Evolutionary conservation across 2,329 filamentous ascomycete species (phyloP).

Genomic region (Triangularia verruculosa): DNA sequence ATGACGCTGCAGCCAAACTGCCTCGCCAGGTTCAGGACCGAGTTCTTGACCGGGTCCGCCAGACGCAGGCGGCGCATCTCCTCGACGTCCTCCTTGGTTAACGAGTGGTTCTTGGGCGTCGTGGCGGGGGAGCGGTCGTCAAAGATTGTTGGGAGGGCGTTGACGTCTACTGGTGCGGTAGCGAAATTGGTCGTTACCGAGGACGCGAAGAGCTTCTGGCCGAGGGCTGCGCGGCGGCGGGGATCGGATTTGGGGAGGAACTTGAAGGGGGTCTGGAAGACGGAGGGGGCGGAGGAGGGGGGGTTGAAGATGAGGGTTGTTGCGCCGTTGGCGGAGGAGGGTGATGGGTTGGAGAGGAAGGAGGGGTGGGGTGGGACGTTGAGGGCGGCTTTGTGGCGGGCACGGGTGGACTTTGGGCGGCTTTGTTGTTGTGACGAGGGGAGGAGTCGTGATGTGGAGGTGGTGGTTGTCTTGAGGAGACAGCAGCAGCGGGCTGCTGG

Average conservation of each 20-base stretch:
- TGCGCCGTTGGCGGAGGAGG: conserved; percentile 33
- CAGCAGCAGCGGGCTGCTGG: conserved; percentile 24
- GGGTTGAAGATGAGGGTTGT: conserved; percentile 46
- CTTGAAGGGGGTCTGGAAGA: conserved; percentile 63
- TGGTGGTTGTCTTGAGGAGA: conserved; percentile 17
- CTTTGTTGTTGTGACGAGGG: conserved; percentile 32
- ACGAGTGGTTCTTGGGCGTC: conserved; percentile 42
- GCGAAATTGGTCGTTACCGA: conserved; percentile 26
- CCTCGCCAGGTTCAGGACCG: conserved; percentile 48
- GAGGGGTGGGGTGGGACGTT: conserved; percentile 60
- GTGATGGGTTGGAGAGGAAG: conserved; percentile 44
- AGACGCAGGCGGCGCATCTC: conserved; percentile 57
- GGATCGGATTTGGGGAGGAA: conserved; percentile 60
- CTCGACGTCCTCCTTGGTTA: conserved; percentile 53
- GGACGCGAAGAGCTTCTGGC: conserved; percentile 40
- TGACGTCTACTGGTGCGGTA: conserved; percentile 7
- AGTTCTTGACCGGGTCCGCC: conserved; percentile 55
- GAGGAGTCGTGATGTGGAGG: conserved; percentile 29
- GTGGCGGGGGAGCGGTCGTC: conserved; percentile 8
- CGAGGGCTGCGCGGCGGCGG: conserved; percentile 49
- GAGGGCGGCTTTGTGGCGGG: conserved; percentile 55
- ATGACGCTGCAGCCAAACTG: conserved; percentile 54
- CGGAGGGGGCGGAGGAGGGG: conserved; percentile 46
- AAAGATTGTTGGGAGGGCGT: conserved; percentile 22
- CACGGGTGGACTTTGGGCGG: conserved; percentile 49